These are phyloP conservation scores for Aphanomyces astaci DNA, from an alignment of 352 stramenopile species.

Conservation along the genomic window DNA sequence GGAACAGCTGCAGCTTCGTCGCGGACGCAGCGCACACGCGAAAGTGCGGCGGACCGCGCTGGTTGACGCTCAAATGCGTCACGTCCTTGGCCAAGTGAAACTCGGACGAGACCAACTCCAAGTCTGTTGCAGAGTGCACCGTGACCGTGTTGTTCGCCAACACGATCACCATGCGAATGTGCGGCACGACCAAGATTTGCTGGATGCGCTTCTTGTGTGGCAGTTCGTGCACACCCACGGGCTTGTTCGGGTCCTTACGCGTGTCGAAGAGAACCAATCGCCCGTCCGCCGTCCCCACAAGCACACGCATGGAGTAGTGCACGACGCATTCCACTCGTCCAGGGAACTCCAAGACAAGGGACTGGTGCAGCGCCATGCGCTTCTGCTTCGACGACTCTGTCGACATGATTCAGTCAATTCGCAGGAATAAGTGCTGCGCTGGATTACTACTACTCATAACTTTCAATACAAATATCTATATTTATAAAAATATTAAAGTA, in stretches of 20 bases:
- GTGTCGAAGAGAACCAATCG: conserved; percentile 84
- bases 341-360: conserved; percentile 63
- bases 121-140: conserved; percentile 66
- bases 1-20: conserved; percentile 39
- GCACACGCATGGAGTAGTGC: conserved; percentile 82
- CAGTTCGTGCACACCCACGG: conserved; percentile 48
- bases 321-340: conserved; percentile 78
- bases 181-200: conserved; percentile 73
- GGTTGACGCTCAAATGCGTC: conserved; percentile 69
- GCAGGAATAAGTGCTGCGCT: neutral
- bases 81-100: conserved; percentile 72
- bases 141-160: conserved; percentile 66
- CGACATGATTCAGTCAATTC: conserved; percentile 17
- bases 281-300: conserved; percentile 69
- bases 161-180: conserved; percentile 83
- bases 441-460: no score
- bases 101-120: conserved; percentile 69
- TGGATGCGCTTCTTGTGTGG: conserved; percentile 62
- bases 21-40: conserved; percentile 50
- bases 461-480: no score
- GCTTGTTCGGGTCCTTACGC: conserved; percentile 42
- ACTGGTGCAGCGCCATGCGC: conserved; percentile 28
- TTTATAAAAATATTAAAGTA: no score
- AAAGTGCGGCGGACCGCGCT: conserved; percentile 77
- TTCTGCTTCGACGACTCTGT: conserved; percentile 15